A percentile compares a stretch with the other conserved stretches of the same genome.
These are phyloP conservation scores for Pleurozium schreberi DNA, from an alignment of 225 moss, liverwort and hornwort genomes.

Conservation along the genomic window DNA sequence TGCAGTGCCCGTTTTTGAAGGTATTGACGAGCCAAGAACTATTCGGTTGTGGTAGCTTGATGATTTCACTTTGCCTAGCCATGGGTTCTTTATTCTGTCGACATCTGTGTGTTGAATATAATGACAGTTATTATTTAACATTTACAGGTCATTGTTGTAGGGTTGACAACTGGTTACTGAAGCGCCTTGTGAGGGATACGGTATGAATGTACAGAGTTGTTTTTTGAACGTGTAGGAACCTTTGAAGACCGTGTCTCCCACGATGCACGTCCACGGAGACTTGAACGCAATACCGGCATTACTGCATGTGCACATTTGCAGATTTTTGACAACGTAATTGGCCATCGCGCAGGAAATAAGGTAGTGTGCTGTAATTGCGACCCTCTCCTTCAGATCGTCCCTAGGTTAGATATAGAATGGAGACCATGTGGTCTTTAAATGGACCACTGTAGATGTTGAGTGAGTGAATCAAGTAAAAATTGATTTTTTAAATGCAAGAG, in stretches of 20 bases:
- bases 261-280: not conserved
- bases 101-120: not conserved
- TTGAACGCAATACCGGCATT: not conserved
- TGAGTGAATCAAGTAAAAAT: no score
- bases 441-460: no score
- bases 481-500: no score
- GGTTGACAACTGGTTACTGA: not conserved
- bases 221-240: not conserved
- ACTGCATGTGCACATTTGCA: not conserved
- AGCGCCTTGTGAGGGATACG: not conserved
- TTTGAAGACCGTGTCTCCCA: not conserved
- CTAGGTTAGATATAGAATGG: no score
- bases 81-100: not conserved
- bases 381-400: no score
- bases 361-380: no score
- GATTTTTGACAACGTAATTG: not conserved
- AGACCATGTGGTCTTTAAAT: no score
- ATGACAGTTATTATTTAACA: not conserved
- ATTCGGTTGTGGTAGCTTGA: not conserved
- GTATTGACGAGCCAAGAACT: not conserved
- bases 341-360: not conserved
- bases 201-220: not conserved
- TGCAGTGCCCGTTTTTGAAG: not conserved
- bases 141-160: not conserved
- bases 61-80: not conserved